phyloP scores from a whole-genome alignment of 2,329 filamentous ascomycete species.

The Chaetomium sp. region DNA sequence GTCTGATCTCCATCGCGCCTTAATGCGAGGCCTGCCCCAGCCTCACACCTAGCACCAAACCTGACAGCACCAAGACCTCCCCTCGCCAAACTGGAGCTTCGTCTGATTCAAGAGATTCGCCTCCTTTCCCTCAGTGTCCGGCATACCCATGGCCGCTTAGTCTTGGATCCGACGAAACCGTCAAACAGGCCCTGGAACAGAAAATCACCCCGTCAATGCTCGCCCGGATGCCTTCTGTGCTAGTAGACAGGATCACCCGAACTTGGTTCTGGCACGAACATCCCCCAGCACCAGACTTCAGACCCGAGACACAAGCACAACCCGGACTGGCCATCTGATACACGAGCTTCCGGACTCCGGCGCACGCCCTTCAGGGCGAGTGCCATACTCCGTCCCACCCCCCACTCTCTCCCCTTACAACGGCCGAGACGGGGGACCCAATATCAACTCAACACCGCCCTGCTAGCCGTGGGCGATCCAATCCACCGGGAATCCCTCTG shows the following conservation, averaged over 20 bases:
- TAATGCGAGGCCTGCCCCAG: conserved; percentile 21
- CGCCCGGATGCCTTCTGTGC: conserved; percentile 49
- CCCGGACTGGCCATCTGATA: conserved; percentile 35
- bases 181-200: conserved; percentile 1
- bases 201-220: conserved; percentile 29
- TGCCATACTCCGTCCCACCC: conserved; percentile 16
- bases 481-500: conserved; percentile 20
- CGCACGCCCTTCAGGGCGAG: conserved; percentile 34
- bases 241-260: conserved; percentile 46
- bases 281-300: conserved; percentile 33
- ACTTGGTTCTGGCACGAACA: conserved; percentile 43
- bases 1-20: conserved; percentile 28
- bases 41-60: conserved; percentile 1
- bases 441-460: conserved; percentile 27
- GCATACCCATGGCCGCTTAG: conserved; percentile 20
- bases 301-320: conserved; percentile 32
- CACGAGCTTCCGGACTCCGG: conserved; percentile 32
- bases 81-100: background rate
- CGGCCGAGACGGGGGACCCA: conserved; percentile 18
- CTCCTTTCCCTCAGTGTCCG: conserved; percentile 1
- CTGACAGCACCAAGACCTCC: background rate
- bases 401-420: conserved; percentile 13
- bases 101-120: conserved; percentile 7
- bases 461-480: conserved; percentile 17
- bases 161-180: conserved; percentile 16